Base-by-base conservation (phyloP, 768 basidiomycete genomes). In the Tylopilus subfusipes region DNA sequence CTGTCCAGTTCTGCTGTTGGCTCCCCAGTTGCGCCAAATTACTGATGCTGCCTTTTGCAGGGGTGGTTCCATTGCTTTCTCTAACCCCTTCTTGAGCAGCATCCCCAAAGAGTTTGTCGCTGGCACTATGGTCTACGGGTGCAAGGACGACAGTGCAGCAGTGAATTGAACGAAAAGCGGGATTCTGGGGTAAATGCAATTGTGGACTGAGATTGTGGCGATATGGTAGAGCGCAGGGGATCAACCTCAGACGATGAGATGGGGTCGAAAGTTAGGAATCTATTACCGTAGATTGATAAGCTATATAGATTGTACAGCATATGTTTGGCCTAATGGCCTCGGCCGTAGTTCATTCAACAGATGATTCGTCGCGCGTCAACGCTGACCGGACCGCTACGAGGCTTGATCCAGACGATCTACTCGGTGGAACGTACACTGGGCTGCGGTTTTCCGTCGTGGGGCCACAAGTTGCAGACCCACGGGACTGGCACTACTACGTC, bases 1-100 rank as follows among this genome's bases (percentile, higher is more conserved):
- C 89, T 2, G 80, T 81, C 91, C 89, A 92, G 64, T 90, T 85
- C 53, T 80, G 75, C 31, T 85, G 73, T 60, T 80, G 75, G 45
- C 70, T 73, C 58, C 79, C 75, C 46, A 75, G 59, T 29, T 57
- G 70, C 48, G 58, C 61, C 50, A 69, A 59, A 25, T 65, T 56
- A 48, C 62, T 57, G 4, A 50, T 55, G 3, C 52, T 54, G 5
- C 60, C 53, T 33, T 60, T 55, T 11, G 44, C 29, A 25, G 52
- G 49, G 47, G 21, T 52, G 36, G 22, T 55, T 45, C 48, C 50
- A 33, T 42, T 50, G 19, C 58, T 50, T 42, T 70, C 68, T 54
- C 78, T 75, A 4, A 73, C 68, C 60, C 82, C 83, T 61, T 85
- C 83, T 33, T 60, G 68, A 14, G 71, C 75, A 31, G 87, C 86